Base-by-base conservation (phyloP, 73 alveolate species). In the Uronychia setigera region DNA sequence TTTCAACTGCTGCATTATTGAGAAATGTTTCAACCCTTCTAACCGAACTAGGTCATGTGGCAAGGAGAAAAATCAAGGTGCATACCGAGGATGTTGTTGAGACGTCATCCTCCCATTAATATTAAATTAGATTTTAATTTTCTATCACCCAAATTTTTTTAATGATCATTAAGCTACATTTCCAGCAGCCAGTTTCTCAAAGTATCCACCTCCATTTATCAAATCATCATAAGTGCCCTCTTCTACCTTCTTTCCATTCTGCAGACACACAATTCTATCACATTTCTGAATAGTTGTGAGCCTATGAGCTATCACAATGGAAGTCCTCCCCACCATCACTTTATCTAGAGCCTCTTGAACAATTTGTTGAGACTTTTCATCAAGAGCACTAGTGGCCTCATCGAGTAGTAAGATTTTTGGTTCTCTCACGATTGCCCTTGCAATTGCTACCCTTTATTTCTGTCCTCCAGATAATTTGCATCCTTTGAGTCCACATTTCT, bases 351-450 rank as follows among this genome's bases (percentile, higher is more conserved):
- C 91, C 76, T 87, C 78, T 83, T 91, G 90, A 0, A 93, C 93
- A 28, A 82, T 57, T 74, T 32, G 78, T 82, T 93, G 91, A 34
- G 88, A 59, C 80, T 80, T 29, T 29, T 85, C 88, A 78, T 91
- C 96, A 32, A 93, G 83, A 33, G 95, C 97, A 81, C 90, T 59
- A 14, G 97, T 93, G 0, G 97, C 97, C 79, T 93, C 97, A 91
- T 93, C 97, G 26, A 93, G 85, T 27, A 93, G 77, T 0, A 93
- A 67, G 5, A 93, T 91, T 30, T 88, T 80, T 14, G 96, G 96
- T 0, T 91, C 81, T 60, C 84, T 81, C 19, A 93, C 77, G 1
- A 93, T 19, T 0, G 98, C 94, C 80, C 98, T 87, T 13, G 98
- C 98, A 34, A 93, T 93, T 0, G 96, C 95, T 27, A 92, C 76